Conservation (phyloP, 2,329 filamentous ascomycete species). For the Colletotrichum euphorbiae region DNA sequence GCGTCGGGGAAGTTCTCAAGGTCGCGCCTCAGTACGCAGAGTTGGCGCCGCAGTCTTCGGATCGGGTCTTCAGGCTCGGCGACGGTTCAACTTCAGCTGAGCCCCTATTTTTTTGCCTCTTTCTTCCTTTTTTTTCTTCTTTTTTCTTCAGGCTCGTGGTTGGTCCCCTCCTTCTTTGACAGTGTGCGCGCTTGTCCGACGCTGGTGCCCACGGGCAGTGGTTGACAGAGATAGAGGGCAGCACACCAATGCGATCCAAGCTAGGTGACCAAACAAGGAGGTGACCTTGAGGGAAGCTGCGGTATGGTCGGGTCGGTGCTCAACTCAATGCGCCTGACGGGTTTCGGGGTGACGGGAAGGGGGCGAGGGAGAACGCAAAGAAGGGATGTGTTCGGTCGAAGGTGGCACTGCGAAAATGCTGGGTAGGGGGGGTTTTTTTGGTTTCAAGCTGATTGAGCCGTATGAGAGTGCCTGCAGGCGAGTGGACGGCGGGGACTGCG, state of each 20-base stretch:
- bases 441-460: constrained; percentile 40
- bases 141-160: constrained; percentile 7
- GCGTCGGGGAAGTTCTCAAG: constrained; percentile 9
- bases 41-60: constrained; percentile 24
- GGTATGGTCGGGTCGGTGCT: constrained; percentile 37
- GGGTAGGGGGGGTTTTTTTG: constrained; percentile 30
- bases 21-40: constrained; percentile 27
- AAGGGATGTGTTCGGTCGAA: constrained; percentile 37
- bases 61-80: constrained; percentile 13
- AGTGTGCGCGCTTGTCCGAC: neutral
- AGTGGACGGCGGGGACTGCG: constrained; percentile 24
- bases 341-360: constrained; percentile 36
- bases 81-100: constrained; percentile 32
- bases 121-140: constrained; percentile 1
- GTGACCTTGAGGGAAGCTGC: constrained; percentile 12
- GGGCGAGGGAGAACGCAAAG: constrained; percentile 21
- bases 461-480: constrained; percentile 34
- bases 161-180: constrained; percentile 5
- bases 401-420: constrained; percentile 24
- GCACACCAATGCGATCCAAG: neutral
- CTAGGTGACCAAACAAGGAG: constrained; percentile 25
- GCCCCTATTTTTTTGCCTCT: constrained; percentile 20
- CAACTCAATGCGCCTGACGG: constrained; percentile 40
- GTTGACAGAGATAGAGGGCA: too few species aligned
- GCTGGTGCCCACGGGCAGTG: too few species aligned